These are phyloP conservation scores for Boletus insuetus DNA, from an alignment of 768 basidiomycete species.

Conservation along the genomic window DNA sequence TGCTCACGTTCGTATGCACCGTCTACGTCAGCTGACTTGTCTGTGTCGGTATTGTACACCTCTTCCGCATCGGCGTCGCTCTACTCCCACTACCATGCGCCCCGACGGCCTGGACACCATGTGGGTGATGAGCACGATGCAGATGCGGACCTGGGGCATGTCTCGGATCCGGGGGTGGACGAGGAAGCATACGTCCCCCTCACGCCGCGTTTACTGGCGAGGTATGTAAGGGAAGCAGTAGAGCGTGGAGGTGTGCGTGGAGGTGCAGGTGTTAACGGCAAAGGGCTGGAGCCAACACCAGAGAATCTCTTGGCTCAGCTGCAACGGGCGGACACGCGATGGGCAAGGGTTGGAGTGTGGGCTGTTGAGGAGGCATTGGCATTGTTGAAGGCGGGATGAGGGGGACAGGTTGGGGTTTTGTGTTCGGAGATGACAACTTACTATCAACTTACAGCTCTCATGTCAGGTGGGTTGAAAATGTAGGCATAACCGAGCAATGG, in stretches of 20 bases:
- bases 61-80: conserved; percentile 21
- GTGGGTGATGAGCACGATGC: background rate
- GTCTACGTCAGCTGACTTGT: background rate
- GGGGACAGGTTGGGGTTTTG: background rate
- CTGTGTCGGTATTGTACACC: conserved; percentile 24
- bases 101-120: conserved; percentile 5
- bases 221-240: conserved; percentile 47
- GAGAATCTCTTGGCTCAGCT: conserved; percentile 48
- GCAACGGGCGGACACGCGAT: conserved; percentile 54
- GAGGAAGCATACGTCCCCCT: conserved; percentile 67
- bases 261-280: conserved; percentile 11
- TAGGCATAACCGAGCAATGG: too few species aligned
- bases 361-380: conserved; percentile 59
- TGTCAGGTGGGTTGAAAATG: too few species aligned
- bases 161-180: conserved; percentile 58
- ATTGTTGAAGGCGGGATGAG: conserved; percentile 16
- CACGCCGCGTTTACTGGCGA: conserved; percentile 48
- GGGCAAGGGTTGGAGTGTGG: conserved; percentile 65
- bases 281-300: conserved; percentile 29
- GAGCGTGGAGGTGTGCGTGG: conserved; percentile 1
- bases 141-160: conserved; percentile 32
- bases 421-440: too few species aligned
- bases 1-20: conserved; percentile 21
- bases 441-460: too few species aligned
- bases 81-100: conserved; percentile 26